Evolutionary conservation across 441 rosid species (phyloP), one percentile per base, ranked within the genome.

Genomic region (Populus hybrid): DNA sequence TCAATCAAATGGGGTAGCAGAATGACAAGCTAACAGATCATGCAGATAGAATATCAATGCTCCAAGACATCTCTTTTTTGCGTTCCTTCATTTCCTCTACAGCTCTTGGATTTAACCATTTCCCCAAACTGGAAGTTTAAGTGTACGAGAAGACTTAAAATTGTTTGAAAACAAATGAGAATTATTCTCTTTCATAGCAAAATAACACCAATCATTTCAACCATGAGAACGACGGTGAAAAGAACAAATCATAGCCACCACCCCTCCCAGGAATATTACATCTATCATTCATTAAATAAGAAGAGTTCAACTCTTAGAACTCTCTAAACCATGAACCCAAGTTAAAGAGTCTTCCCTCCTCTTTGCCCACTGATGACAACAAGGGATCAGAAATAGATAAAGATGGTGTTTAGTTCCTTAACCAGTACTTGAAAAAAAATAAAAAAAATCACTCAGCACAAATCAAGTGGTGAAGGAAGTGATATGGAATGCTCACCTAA

Each of bases 401-500:
- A 54, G 57, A 46, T 46, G 7, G 57, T 14, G 20, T 46, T 46
- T 46, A 46, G 20, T 46, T 46, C 57, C 57, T 46, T 46, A 14
- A 46, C 20, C 57, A 46, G 6, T 14, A 46, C 57, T 46, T n/a
- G 0, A 59, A 18, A 20, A 6, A 5, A 12, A 54, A 14, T 26
- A 1, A 5, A 14, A 30, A 8, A 30, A 67, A 67, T 2, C 34
- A 20, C 16, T 11, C 1, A 7, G 70, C 35, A 12, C 20, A 30
- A 11, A 23, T 67, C n/a, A 67, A 34, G 35, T 0, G 35, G n/a
- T 67, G 70, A 28, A 67, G 23, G 63, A 20, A 57, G 23, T 20
- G 64, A 57, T n/a, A 57, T 1, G 24, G 10, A 30, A 28, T 20
- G 63, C 70, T 76, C 68, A 78, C 84, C 81, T 38, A 81, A 57